phyloP scores from a whole-genome alignment of 768 basidiomycete species.

The Infundibulicybe gibba region DNA sequence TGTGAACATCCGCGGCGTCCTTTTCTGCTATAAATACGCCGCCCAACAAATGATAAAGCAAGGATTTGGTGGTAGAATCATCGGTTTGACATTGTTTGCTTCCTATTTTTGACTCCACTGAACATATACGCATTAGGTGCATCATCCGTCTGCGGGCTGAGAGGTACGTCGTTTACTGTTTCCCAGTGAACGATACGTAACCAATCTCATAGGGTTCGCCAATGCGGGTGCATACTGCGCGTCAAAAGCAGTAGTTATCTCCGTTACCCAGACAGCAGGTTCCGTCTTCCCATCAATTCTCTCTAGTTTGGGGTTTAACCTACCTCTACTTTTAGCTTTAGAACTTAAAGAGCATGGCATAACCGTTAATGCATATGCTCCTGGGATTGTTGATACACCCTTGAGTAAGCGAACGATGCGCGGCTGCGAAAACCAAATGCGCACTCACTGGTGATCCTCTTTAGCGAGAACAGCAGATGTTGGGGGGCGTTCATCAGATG shows the following conservation, averaged over 20 bases:
- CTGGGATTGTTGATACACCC: conserved; percentile 1
- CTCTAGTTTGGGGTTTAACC: not conserved
- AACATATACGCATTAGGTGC: not conserved
- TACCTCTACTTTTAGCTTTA: conserved; percentile 5
- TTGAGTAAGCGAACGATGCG: too few species aligned
- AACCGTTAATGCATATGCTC: conserved; percentile 19
- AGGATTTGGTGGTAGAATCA: conserved; percentile 8
- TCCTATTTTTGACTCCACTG: too few species aligned
- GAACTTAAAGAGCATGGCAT: conserved; percentile 15
- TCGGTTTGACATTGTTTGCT: conserved; percentile 1
- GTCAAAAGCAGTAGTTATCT: conserved; percentile 38
- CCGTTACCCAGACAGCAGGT: conserved; percentile 30
- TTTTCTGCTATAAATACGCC: conserved; percentile 10
- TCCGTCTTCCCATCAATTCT: not conserved
- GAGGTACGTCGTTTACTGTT: not conserved
- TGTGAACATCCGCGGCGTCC: conserved; percentile 4
- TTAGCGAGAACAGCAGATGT: too few species aligned
- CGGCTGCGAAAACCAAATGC: too few species aligned
- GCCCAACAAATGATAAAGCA: conserved; percentile 10
- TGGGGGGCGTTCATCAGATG: too few species aligned
- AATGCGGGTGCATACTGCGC: conserved; percentile 23
- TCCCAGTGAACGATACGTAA: not conserved
- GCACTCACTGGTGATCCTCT: too few species aligned
- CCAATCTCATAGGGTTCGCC: conserved; percentile 3
- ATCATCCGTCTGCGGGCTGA: not conserved